Evolutionary conservation across 768 basidiomycete genomes (phyloP), one percentile per base, ranked within the genome.

Genomic region (Suillus weaverae): DNA sequence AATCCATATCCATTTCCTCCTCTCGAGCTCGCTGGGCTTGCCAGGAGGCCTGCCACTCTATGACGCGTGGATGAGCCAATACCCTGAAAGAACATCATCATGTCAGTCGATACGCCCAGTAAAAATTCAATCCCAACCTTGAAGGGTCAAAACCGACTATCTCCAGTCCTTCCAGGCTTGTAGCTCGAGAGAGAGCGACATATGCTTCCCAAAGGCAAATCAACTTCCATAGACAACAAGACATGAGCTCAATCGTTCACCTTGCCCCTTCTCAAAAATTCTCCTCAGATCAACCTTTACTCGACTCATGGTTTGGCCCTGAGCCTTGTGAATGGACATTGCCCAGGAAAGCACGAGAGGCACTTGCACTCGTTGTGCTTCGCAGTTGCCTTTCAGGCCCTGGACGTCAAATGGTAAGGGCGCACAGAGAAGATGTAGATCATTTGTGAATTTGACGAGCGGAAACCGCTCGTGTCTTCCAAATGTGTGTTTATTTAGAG

Each of bases 261-360:
- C 81, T 78, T 81, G 73, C 41, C 92, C 93, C 73, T 92, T 94
- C 76, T 95, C 97, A 71, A 99, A 99, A 18, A 97, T 90, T 71
- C 86, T 89, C 38, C 84, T 86, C 51, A 99, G 82, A 70, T 99
- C 95, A 50, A 99, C 95, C 71, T 92, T 97, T 69, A 98, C 96
- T 48, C 94, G 86, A 6, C 92, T 90, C 35, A 99, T 83, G 0
- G 97, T 99, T 77, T 99, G 97, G 9, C 97, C 97, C 77, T 99
- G 97, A 7, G 92, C 91, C 76, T 99, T 99, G 77, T 99, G 97
- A 68, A 99, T 99, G 43, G 91, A 93, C 94, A 98, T 97, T 0
- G 97, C 96, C 95, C 96, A 99, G 0, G 96, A 85, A 51, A 97
- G 82, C 60, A 95, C 94, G 20, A 98, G 77, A 0, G 94, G 94